These are phyloP conservation scores for Candida pseudoglaebosa DNA, from an alignment of 805 yeast species.

Conservation along the genomic window DNA sequence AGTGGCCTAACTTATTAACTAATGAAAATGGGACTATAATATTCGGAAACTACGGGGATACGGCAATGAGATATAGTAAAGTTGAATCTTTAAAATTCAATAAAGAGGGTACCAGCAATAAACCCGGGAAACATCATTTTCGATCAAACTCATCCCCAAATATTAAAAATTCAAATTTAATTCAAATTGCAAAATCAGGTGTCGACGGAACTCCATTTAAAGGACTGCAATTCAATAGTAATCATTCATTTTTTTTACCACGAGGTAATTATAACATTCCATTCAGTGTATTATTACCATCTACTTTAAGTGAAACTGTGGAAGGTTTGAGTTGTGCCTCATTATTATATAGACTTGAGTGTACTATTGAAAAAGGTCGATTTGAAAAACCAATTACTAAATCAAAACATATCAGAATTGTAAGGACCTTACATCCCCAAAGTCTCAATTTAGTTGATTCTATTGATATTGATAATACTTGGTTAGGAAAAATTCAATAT, in stretches of 20 bases:
- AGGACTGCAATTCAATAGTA: constrained; percentile 15
- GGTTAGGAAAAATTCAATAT: constrained; percentile 54
- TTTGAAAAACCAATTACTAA: constrained; percentile 35
- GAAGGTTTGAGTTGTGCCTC: constrained; percentile 46
- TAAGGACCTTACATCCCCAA: constrained; percentile 40
- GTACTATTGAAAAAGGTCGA: constrained; percentile 40
- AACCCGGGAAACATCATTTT: constrained; percentile 26
- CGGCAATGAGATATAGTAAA: constrained; percentile 21
- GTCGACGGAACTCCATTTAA: constrained; percentile 44
- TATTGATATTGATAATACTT: constrained; percentile 44
- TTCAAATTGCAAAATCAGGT: constrained; percentile 32
- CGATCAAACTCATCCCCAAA: constrained; percentile 31
- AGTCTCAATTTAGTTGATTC: constrained; percentile 38
- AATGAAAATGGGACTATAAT: constrained; percentile 33
- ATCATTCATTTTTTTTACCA: constrained; percentile 41
- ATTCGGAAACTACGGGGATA: constrained; percentile 42
- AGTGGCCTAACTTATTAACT: constrained; percentile 47
- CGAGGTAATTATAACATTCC: constrained; percentile 53
- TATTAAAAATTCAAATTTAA: constrained; percentile 9
- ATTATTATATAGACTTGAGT: constrained; percentile 39
- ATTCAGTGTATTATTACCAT: constrained; percentile 41
- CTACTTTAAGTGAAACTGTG: constrained; percentile 46
- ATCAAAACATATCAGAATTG: constrained; percentile 39
- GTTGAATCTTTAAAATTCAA: constrained; percentile 5
- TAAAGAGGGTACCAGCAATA: constrained; percentile 16